These are phyloP conservation scores for Carex arenaria DNA, from an alignment of 202 grass and related monocot genomes.

Conservation along the genomic window DNA sequence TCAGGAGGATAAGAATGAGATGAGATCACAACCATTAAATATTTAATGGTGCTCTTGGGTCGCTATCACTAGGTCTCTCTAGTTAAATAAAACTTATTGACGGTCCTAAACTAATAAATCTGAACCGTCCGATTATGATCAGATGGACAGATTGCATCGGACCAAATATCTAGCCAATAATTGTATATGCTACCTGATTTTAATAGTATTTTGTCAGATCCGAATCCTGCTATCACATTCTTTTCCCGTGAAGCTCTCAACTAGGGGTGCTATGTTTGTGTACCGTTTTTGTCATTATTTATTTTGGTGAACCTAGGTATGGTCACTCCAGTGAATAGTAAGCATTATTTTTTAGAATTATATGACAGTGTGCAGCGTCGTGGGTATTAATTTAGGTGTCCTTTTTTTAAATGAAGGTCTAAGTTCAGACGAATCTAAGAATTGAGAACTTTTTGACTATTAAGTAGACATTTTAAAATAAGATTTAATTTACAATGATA, in stretches of 20 bases:
- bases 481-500: too few relatives aligned
- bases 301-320: neutral
- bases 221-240: neutral
- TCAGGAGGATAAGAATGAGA: slow-evolving; percentile 3
- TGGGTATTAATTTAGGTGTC: neutral
- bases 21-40: neutral
- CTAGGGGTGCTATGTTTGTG: neutral
- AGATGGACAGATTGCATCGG: neutral
- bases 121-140: neutral
- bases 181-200: slow-evolving; percentile 2
- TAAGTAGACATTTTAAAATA: too few relatives aligned
- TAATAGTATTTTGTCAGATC: slow-evolving; percentile 8
- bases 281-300: neutral
- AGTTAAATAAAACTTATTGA: neutral
- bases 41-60: neutral
- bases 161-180: neutral
- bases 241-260: slow-evolving; percentile 7
- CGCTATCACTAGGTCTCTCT: neutral
- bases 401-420: too few relatives aligned
- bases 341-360: neutral
- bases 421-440: too few relatives aligned
- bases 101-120: neutral
- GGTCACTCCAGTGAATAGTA: neutral
- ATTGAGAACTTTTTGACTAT: too few relatives aligned
- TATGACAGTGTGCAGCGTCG: neutral